Evolutionary conservation across 805 yeast species (phyloP).

Genomic region (Ogataea paraovalis): DNA sequence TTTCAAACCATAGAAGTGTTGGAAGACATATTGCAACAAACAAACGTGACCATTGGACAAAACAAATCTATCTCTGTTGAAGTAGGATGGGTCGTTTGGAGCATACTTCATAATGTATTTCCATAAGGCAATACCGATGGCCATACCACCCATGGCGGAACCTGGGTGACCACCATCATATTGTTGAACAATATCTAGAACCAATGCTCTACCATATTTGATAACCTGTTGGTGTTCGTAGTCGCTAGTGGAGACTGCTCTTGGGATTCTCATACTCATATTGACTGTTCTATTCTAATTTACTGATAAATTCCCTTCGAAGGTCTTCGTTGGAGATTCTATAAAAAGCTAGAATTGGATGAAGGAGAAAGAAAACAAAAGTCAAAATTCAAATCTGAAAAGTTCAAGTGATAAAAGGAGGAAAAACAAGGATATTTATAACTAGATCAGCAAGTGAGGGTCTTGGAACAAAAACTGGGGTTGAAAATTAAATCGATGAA

Average conservation of each 20-base stretch:
- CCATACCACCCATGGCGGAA: constrained; percentile 97
- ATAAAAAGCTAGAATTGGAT: not conserved
- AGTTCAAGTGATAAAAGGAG: not conserved
- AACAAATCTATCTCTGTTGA: constrained; percentile 93
- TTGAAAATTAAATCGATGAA: not conserved
- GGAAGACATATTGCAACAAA: constrained; percentile 79
- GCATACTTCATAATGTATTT: constrained; percentile 71
- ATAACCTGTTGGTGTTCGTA: constrained; percentile 27
- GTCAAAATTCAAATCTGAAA: not conserved
- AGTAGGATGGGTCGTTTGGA: constrained; percentile 88
- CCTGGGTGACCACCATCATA: constrained; percentile 86
- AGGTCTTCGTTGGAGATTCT: not conserved
- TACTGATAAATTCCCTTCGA: not conserved
- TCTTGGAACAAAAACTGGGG: not conserved
- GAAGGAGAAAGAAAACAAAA: not conserved
- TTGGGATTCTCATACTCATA: constrained; percentile 25
- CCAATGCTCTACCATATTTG: constrained; percentile 32
- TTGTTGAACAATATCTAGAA: constrained; percentile 32
- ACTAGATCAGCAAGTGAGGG: not conserved
- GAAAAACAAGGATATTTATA: constrained; percentile 11
- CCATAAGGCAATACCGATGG: constrained; percentile 86
- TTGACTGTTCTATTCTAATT: constrained; percentile 5
- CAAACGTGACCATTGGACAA: constrained; percentile 96
- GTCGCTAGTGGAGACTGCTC: constrained; percentile 24
- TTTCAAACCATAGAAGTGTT: constrained; percentile 83